phyloP scores from a whole-genome alignment of 1,284 basidiomycete species.

The Ganoderma meredithae region DNA sequence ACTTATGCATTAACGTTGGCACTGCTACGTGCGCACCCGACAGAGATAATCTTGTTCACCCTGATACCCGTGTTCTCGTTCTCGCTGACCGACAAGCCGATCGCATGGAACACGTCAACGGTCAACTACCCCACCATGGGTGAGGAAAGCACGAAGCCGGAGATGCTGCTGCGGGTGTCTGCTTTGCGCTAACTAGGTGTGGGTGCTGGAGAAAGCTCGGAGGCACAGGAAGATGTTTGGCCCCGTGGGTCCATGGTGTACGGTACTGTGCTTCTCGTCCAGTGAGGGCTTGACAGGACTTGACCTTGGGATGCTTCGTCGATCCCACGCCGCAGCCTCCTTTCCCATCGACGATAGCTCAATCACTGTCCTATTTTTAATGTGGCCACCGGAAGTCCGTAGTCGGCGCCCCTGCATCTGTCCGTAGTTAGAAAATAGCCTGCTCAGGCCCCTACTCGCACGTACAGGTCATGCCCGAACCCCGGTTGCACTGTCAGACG shows the following conservation, averaged over 20 bases:
- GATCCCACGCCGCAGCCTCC: not conserved
- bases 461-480: too few species aligned
- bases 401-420: too few species aligned
- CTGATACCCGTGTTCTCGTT: conserved; percentile 23
- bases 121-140: conserved; percentile 35
- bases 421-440: too few species aligned
- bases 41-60: conserved; percentile 26
- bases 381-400: too few species aligned
- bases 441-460: too few species aligned
- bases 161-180: conserved; percentile 29
- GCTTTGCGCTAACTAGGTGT: not conserved
- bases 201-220: not conserved
- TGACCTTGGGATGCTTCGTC: not conserved
- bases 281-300: too few species aligned
- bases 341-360: not conserved
- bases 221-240: not conserved
- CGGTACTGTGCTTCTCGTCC: too few species aligned
- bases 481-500: too few species aligned
- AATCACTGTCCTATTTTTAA: too few species aligned
- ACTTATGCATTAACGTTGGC: not conserved
- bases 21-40: too few species aligned
- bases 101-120: conserved; percentile 33
- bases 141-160: conserved; percentile 27
- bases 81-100: conserved; percentile 24
- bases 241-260: not conserved